Evolutionary conservation across 345 rosid genomes (phyloP).

Genomic region (Jatropha curcas): DNA sequence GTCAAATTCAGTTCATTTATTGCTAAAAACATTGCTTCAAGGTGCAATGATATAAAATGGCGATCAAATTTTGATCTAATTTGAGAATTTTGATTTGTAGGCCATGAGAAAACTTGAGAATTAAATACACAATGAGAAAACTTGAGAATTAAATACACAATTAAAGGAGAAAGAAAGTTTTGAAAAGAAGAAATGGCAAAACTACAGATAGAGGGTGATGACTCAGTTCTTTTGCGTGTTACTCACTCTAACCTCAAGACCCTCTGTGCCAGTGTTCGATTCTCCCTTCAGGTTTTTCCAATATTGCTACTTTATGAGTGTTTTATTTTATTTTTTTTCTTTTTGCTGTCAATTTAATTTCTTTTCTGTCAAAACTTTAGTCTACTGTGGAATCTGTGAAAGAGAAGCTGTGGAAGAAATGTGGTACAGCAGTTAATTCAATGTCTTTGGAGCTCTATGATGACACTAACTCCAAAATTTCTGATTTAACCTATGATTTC

Average conservation of each 20-base stretch:
- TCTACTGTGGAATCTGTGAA: constrained; percentile 60
- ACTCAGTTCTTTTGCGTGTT: constrained; percentile 65
- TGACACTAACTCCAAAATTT: constrained; percentile 60
- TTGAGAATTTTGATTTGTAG: neutral
- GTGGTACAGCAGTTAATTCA: constrained; percentile 70
- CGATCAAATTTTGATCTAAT: neutral
- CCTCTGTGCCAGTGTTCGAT: constrained; percentile 63
- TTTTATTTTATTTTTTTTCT: neutral
- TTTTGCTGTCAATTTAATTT: neutral
- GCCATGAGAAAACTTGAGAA: neutral
- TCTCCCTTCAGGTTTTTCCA: constrained; percentile 58
- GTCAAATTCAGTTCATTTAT: neutral
- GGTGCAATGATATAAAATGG: neutral
- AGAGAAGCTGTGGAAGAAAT: constrained; percentile 91
- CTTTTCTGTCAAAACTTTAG: constrained; percentile 25
- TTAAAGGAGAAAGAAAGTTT: neutral
- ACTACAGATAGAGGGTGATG: constrained; percentile 43
- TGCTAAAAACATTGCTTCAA: neutral
- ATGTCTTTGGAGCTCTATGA: constrained; percentile 86
- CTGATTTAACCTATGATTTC: constrained; percentile 49
- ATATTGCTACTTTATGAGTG: neutral
- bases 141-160: neutral
- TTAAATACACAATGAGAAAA: neutral
- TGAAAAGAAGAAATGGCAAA: constrained; percentile 9
- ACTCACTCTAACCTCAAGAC: constrained; percentile 80